Conservation (phyloP, 108 stramenopile genomes). For the Pinguiococcus pyrenoidosus region DNA sequence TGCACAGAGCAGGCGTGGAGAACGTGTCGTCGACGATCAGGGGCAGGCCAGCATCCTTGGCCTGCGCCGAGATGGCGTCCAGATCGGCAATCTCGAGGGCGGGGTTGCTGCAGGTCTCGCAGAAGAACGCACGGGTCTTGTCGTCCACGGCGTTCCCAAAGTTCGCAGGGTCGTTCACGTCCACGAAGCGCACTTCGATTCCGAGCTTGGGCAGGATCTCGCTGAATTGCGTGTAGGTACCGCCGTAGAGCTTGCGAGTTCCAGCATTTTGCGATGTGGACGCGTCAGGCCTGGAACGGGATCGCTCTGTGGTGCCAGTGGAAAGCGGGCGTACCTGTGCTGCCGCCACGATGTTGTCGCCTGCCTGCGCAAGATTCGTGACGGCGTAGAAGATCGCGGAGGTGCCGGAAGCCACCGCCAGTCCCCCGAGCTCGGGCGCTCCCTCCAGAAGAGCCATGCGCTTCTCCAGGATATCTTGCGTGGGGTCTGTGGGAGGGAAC, state of each 20-base stretch:
- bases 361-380: slow-evolving; percentile 49
- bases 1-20: slow-evolving; percentile 56
- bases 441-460: slow-evolving; percentile 61
- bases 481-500: slow-evolving; percentile 14
- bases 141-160: slow-evolving; percentile 48
- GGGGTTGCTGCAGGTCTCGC: slow-evolving; percentile 15
- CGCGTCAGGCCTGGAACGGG: background rate
- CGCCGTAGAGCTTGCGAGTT: slow-evolving; percentile 13
- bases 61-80: slow-evolving; percentile 45
- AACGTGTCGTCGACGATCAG: slow-evolving; percentile 77
- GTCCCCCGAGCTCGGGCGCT: slow-evolving; percentile 14
- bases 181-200: slow-evolving; percentile 49
- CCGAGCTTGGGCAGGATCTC: slow-evolving; percentile 55
- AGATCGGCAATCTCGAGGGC: slow-evolving; percentile 49
- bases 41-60: slow-evolving; percentile 46
- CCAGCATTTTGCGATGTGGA: background rate
- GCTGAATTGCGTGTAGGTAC: slow-evolving; percentile 53
- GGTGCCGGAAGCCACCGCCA: slow-evolving; percentile 48
- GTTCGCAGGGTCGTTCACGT: slow-evolving; percentile 36
- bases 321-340: slow-evolving; percentile 53
- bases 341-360: slow-evolving; percentile 69
- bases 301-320: slow-evolving; percentile 3
- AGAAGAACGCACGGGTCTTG: slow-evolving; percentile 67
- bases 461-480: slow-evolving; percentile 53
- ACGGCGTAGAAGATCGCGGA: slow-evolving; percentile 59